A percentile compares a stretch with the other conserved stretches of the same genome.
phyloP scores from a whole-genome alignment of 495 filamentous ascomycete genomes.

The Xylaria telfairii region DNA sequence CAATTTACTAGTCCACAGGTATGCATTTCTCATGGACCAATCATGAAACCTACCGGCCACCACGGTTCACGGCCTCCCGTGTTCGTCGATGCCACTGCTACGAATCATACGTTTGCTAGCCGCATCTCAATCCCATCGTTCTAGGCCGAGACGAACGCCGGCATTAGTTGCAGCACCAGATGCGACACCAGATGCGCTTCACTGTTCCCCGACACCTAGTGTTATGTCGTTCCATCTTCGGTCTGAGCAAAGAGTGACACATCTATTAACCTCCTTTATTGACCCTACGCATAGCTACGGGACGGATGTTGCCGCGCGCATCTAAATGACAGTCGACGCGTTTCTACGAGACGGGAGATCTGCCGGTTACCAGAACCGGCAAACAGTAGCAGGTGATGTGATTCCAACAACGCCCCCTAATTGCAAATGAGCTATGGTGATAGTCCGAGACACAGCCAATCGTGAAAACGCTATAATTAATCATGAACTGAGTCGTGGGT shows the following conservation, averaged over 20 bases:
- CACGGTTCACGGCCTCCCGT: background rate
- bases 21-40: background rate
- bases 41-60: background rate
- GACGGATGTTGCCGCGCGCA: constrained; percentile 10
- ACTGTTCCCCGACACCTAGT: background rate
- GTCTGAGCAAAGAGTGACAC: background rate
- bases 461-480: background rate
- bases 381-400: background rate
- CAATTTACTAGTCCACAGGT: background rate
- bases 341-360: constrained; percentile 3
- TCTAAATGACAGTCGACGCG: background rate
- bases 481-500: background rate
- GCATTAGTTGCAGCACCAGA: constrained; percentile 7
- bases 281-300: background rate
- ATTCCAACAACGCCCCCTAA: background rate
- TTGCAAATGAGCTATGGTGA: background rate
- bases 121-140: background rate
- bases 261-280: background rate
- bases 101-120: constrained; percentile 17
- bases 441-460: background rate
- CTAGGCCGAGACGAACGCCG: constrained; percentile 3
- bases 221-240: constrained; percentile 3
- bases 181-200: constrained; percentile 10
- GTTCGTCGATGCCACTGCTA: constrained; percentile 8
- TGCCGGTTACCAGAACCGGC: background rate